Percentiles rank a stretch among this genome's conserved stretches.
phyloP scores from a whole-genome alignment of 1,139 yeast genomes.

The Geotrichum macrosporum region DNA sequence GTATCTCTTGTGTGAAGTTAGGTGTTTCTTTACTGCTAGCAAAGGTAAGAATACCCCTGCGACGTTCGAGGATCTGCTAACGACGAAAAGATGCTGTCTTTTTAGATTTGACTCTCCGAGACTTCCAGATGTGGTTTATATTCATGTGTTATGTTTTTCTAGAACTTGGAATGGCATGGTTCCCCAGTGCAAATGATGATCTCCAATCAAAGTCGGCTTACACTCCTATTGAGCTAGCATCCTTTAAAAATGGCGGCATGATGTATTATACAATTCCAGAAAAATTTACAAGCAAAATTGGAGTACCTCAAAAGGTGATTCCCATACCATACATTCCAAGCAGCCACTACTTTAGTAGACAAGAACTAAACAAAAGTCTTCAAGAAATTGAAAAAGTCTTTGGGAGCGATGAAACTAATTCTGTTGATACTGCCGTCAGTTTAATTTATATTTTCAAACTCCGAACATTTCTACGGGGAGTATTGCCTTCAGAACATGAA shows the following conservation, averaged over 20 bases:
- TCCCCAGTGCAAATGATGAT: no score
- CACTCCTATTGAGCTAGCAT: no score
- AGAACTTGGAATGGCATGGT: no score
- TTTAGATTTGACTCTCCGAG: background rate
- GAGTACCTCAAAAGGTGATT: no score
- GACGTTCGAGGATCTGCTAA: background rate
- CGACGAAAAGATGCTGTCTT: background rate
- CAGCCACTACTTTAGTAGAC: background rate
- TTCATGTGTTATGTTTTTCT: background rate
- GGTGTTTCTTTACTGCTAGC: background rate
- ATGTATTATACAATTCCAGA: no score
- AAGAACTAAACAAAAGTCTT: background rate
- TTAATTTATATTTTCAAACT: slow-evolving; percentile 15
- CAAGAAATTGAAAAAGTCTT: background rate
- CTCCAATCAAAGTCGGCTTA: no score
- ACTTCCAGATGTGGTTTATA: background rate
- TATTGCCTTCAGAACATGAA: background rate
- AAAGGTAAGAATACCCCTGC: background rate
- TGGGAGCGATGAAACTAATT: background rate
- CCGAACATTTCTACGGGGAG: slow-evolving; percentile 6
- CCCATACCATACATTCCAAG: no score
- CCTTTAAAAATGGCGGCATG: no score
- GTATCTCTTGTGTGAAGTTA: no score
- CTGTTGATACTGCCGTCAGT: slow-evolving; percentile 5
- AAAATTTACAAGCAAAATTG: no score